Evolutionary conservation across 2,329 filamentous ascomycete species (phyloP).

Genomic region (Fusarium stilboides): DNA sequence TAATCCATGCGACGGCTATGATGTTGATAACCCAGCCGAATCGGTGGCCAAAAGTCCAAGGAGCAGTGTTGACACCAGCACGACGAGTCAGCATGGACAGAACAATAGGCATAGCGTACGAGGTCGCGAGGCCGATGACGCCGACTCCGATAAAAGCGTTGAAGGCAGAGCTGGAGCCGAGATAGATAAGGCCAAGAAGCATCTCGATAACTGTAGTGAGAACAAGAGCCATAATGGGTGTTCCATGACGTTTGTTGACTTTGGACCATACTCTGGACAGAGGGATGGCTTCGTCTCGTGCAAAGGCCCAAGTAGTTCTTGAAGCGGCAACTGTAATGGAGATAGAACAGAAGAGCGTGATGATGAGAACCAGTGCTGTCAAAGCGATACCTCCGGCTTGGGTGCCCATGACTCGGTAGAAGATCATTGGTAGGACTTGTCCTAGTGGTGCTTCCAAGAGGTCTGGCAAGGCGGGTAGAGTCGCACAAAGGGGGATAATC

Average conservation of each 20-base stretch:
- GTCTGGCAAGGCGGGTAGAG: slow-evolving; percentile 75
- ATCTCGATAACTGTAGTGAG: slow-evolving; percentile 79
- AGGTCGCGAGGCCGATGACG: slow-evolving; percentile 82
- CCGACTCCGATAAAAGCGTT: slow-evolving; percentile 85
- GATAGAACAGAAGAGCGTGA: slow-evolving; percentile 82
- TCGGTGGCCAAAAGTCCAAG: slow-evolving; percentile 74
- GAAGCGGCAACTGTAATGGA: slow-evolving; percentile 81
- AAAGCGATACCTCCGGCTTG: slow-evolving; percentile 81
- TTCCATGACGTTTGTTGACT: slow-evolving; percentile 75
- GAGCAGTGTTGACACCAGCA: slow-evolving; percentile 72
- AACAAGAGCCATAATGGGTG: slow-evolving; percentile 78
- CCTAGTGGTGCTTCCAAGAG: slow-evolving; percentile 78
- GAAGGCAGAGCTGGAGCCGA: slow-evolving; percentile 82
- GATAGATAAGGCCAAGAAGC: slow-evolving; percentile 82
- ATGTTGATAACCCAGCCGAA: slow-evolving; percentile 79
- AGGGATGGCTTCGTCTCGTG: slow-evolving; percentile 81
- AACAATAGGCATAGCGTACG: slow-evolving; percentile 82
- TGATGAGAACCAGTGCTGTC: slow-evolving; percentile 81
- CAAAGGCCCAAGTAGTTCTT: slow-evolving; percentile 82
- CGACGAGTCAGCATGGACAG: slow-evolving; percentile 77
- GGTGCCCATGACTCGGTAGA: slow-evolving; percentile 82
- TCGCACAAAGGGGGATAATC: slow-evolving; percentile 64
- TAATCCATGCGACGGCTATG: slow-evolving; percentile 77
- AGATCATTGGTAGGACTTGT: slow-evolving; percentile 82
- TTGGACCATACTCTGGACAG: slow-evolving; percentile 76